Evolutionary conservation across 202 grass and related monocot genomes (phyloP), one percentile per base, ranked within the genome.

Genomic region (Sporobolus alterniflorus): DNA sequence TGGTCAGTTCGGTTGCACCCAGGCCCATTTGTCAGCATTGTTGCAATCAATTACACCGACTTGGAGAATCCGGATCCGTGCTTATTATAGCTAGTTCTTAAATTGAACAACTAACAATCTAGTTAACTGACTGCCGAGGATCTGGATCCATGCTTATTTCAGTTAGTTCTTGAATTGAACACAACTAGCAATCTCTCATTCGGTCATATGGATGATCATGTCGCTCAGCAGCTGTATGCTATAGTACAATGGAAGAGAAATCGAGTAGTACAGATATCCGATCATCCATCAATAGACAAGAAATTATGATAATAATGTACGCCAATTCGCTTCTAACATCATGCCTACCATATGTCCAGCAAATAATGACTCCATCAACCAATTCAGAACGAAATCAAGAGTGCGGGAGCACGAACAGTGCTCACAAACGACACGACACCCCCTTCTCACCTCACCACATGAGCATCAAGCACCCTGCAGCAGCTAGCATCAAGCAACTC

Each of bases 261-360:
- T 46, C 16, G 26, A 39, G 8, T 30, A 33, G 7, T 6, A 49
- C 36, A 64, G 21, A 61, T 81, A 59, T 40, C 54, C 64, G 56
- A 85, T 41, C 28, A 63, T 77, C 28, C 66, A 72, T 82, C 47
- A 60, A 73, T 24, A 62, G 48, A 69, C 54, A 67, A 86, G 47
- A 29, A 78, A 68, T 52, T 81, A 86, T 69, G 60, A 74, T 32
- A 68, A 44, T 30, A 69, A 74, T 79, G 59, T 36, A 79, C 41
- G 46, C 60, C 61, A 74, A 39, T 34, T 86, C 68, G 30, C 55
- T 90, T 62, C 88, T 90, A 86, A 74, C 25, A 66, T 0, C 62
- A 74, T 54, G 50, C 73, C 88, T 90, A 86, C 73, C 11, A 40
- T 90, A 86, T 90, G 83, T 83, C 87, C 87, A n/a, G n/a, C 36